phyloP scores from a whole-genome alignment of 2,329 filamentous ascomycete genomes.

The Aspergillus nomiae region DNA sequence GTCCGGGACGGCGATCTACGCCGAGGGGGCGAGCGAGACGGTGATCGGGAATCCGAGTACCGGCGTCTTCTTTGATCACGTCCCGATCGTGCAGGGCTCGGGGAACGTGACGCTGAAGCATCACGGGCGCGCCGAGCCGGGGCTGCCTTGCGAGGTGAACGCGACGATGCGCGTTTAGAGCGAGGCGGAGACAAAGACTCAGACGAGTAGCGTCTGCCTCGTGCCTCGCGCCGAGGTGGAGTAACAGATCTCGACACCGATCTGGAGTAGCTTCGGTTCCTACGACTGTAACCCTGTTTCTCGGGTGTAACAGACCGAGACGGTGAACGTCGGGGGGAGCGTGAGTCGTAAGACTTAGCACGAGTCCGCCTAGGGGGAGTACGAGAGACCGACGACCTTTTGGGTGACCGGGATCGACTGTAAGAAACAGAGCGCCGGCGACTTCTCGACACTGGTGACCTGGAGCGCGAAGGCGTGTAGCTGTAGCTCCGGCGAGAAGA shows the following conservation, averaged over 20 bases:
- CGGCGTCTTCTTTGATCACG: slow-evolving; percentile 17
- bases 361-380: slow-evolving; percentile 31
- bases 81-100: slow-evolving; percentile 18
- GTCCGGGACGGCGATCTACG: slow-evolving; percentile 18
- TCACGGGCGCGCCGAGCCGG: slow-evolving; percentile 25
- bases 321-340: slow-evolving; percentile 29
- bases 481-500: slow-evolving; percentile 35
- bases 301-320: slow-evolving; percentile 37
- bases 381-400: slow-evolving; percentile 28
- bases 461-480: slow-evolving; percentile 41
- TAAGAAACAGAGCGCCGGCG: slow-evolving; percentile 35
- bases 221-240: slow-evolving; percentile 27
- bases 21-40: slow-evolving; percentile 24
- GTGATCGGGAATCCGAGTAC: slow-evolving; percentile 22
- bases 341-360: slow-evolving; percentile 31
- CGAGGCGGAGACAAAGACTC: slow-evolving; percentile 34
- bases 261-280: slow-evolving; percentile 34
- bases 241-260: slow-evolving; percentile 34
- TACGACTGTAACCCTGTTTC: slow-evolving; percentile 22
- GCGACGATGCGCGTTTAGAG: slow-evolving; percentile 25
- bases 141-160: slow-evolving; percentile 26
- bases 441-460: slow-evolving; percentile 33
- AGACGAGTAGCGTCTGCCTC: slow-evolving; percentile 26
- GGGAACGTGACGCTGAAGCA: slow-evolving; percentile 29
- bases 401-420: slow-evolving; percentile 36